A percentile compares a stretch with the other conserved stretches of the same genome.
Evolutionary conservation across 2,329 filamentous ascomycete species (phyloP).

Genomic region (Xylariales sp.): DNA sequence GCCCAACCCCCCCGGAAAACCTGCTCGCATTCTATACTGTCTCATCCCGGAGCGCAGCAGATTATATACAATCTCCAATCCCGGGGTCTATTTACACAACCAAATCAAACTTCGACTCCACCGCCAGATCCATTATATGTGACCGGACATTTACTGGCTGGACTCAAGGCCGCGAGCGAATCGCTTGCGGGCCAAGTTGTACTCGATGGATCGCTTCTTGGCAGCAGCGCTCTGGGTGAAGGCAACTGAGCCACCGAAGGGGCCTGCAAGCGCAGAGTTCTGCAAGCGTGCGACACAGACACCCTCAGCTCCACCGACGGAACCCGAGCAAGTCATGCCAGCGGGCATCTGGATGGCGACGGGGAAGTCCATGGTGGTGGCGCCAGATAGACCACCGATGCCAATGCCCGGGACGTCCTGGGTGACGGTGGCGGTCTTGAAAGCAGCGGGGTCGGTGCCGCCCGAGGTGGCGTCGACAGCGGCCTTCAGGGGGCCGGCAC

Average conservation of each 20-base stretch:
- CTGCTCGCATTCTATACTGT: constrained; percentile 3
- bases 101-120: no score
- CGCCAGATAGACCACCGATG: constrained; percentile 50
- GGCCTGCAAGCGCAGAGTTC: constrained; percentile 55
- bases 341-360: constrained; percentile 58
- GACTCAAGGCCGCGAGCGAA: constrained; percentile 11
- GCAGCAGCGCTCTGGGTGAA: constrained; percentile 54
- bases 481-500: constrained; percentile 56
- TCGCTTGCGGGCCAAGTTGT: constrained; percentile 28
- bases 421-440: constrained; percentile 51
- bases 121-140: no score
- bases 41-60: constrained; percentile 3
- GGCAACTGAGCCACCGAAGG: constrained; percentile 59
- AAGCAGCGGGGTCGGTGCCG: constrained; percentile 52
- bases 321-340: constrained; percentile 59
- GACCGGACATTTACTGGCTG: constrained; percentile 4
- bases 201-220: constrained; percentile 56
- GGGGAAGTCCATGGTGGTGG: constrained; percentile 56
- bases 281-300: constrained; percentile 60
- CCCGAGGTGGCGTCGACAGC: constrained; percentile 56
- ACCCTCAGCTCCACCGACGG: constrained; percentile 51
- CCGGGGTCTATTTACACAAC: no score
- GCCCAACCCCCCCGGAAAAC: not conserved
- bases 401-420: constrained; percentile 54
- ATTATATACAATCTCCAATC: no score